phyloP scores from a whole-genome alignment of 441 rosid species.

The Gossypium schwendimanii region DNA sequence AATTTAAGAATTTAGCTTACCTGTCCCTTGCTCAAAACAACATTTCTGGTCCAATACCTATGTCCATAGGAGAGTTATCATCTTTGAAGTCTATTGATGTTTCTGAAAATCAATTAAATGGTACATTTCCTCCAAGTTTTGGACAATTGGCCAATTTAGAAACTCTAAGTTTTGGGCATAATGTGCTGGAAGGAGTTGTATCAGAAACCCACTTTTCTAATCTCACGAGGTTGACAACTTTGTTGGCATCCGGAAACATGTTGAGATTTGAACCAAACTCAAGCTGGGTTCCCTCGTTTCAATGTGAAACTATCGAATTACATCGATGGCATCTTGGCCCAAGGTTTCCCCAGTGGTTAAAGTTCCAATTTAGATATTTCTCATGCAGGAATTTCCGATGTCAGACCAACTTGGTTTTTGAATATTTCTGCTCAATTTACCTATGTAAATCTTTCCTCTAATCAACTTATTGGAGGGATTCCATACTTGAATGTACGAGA shows the following conservation, averaged over 20 bases:
- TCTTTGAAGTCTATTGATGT: background rate
- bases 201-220: background rate
- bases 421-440: background rate
- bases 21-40: background rate
- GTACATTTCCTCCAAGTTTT: background rate
- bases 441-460: background rate
- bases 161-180: background rate
- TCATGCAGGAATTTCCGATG: background rate
- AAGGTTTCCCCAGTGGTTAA: slow-evolving; percentile 4
- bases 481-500: background rate
- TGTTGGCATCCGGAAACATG: background rate
- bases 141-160: background rate
- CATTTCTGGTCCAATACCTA: background rate
- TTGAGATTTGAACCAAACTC: background rate
- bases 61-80: background rate
- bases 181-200: background rate
- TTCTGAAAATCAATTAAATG: background rate
- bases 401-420: slow-evolving; percentile 13
- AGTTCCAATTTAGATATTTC: slow-evolving; percentile 7
- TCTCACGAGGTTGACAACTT: background rate
- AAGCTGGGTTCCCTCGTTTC: slow-evolving; percentile 14
- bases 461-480: background rate
- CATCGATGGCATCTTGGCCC: background rate
- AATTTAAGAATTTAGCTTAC: background rate
- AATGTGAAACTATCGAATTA: background rate